phyloP scores from a whole-genome alignment of 2,329 filamentous ascomycete genomes.

The Botrytis galanthina region DNA sequence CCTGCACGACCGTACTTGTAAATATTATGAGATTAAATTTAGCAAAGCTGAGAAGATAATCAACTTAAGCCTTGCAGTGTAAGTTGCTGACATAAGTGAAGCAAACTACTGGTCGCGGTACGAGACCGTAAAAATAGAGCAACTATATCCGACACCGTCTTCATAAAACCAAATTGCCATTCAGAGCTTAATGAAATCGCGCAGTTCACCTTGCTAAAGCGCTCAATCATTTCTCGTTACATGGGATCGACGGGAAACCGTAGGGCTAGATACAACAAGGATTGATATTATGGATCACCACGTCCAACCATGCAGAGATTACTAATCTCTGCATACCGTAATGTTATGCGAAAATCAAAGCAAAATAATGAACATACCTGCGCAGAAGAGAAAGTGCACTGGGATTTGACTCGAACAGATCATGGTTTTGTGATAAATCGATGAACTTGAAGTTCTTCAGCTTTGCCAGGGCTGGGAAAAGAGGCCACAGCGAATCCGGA shows the following conservation, averaged over 20 bases:
- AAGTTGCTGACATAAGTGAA: conserved; percentile 12
- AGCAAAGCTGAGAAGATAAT: conserved; percentile 12
- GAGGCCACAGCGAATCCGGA: conserved; percentile 66
- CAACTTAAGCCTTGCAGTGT: not conserved
- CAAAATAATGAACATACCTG: conserved; percentile 51
- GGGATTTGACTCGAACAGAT: conserved; percentile 71
- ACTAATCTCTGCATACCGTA: conserved; percentile 7
- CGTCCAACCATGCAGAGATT: not conserved
- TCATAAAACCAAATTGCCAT: not conserved
- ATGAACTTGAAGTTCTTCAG: conserved; percentile 79
- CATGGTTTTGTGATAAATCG: conserved; percentile 85
- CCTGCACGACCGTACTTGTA: not conserved
- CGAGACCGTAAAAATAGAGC: not conserved
- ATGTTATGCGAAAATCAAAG: not conserved
- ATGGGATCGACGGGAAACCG: not conserved
- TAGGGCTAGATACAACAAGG: conserved; percentile 7
- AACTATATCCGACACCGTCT: not conserved
- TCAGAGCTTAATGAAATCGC: not conserved
- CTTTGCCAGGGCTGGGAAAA: conserved; percentile 71
- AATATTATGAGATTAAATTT: not conserved
- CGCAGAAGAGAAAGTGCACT: conserved; percentile 72
- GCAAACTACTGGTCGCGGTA: conserved; percentile 15
- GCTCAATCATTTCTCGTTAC: not conserved
- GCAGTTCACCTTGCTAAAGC: not conserved
- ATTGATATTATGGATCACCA: conserved; percentile 3